Base-by-base conservation (phyloP, 345 rosid genomes). In the rapeseed (Brassica napus) region DNA sequence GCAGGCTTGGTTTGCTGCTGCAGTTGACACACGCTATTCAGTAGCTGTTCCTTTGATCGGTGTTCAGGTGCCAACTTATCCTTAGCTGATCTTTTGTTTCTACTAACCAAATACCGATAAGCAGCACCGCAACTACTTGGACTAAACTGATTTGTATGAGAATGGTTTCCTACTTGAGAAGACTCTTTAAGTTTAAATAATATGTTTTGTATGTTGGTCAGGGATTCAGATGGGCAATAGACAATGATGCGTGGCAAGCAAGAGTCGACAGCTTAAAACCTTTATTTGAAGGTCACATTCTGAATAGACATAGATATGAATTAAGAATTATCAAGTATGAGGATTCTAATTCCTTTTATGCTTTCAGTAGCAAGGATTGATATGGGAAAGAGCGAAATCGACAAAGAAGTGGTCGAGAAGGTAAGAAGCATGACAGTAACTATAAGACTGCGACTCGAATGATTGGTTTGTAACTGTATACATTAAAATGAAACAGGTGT, bases 1-100 rank as follows among this genome's bases (percentile, higher is more conserved):
- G 98, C 98, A 93, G 82, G 96, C 97, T 5, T 95, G 98, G 94
- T 91, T 93, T 83, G 99, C 88, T 86, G 97, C 96, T 73, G 86
- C 82, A 78, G 94, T 81, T 57, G 96, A 95, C 81, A 84, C 85
- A 3, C 88, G 96, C 72, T 93, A 88, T 78, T 66, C 89, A 9
- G 97, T 90, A 62, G 89, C 58, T 76, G 97, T 47, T 42, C 94
- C 98, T 65, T 86, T 94, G 35, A 92, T 94, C 68, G 97, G 98
- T 16, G 97, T 89, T 70, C 98, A 92, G 94, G 97, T 92, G 15
- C 14, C n/a, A 69, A 16, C 9, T 52, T 5, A 52, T 52, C 8
- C 21, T n/a, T 52, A n/a, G 2, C 8, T 52, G 57, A 52, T n/a
- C 18, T 52, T 52, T 52, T 52, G 16, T 14, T 52, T 52, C 55